These are phyloP conservation scores for Kwoniella sp. DNA, from an alignment of 768 basidiomycete genomes.

Conservation along the genomic window DNA sequence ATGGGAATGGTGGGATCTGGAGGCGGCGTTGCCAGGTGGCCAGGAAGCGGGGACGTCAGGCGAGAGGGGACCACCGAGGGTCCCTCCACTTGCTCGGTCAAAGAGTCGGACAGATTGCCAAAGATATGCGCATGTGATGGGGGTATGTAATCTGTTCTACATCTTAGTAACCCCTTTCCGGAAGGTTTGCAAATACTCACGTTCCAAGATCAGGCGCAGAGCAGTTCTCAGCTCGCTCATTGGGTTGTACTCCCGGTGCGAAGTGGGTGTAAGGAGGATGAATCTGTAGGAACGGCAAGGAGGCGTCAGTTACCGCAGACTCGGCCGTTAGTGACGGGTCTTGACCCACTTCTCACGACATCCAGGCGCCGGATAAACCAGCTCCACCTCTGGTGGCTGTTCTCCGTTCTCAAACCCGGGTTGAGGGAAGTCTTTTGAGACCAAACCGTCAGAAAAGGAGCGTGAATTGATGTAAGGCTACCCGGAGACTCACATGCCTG, in stretches of 20 bases:
- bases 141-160: constrained; percentile 41
- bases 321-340: not conserved
- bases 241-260: constrained; percentile 41
- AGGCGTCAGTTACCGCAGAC: not conserved
- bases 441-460: too few species aligned
- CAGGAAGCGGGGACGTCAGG: constrained; percentile 24
- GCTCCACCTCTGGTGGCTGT: constrained; percentile 34
- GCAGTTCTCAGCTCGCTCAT: constrained; percentile 39
- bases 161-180: not conserved
- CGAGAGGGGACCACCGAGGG: constrained; percentile 16
- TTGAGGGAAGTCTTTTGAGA: constrained; percentile 46
- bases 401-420: constrained; percentile 40
- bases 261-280: constrained; percentile 31
- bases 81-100: constrained; percentile 22
- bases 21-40: constrained; percentile 22
- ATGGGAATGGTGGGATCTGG: constrained; percentile 14
- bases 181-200: too few species aligned
- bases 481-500: constrained; percentile 30
- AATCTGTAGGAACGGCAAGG: constrained; percentile 20
- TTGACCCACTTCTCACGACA: constrained; percentile 41
- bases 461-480: not conserved
- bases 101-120: constrained; percentile 25
- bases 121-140: constrained; percentile 39
- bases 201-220: constrained; percentile 35
- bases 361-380: constrained; percentile 43